These are phyloP conservation scores for Dionaea muscipula DNA, from an alignment of 179 eudicot genomes.

Conservation along the genomic window DNA sequence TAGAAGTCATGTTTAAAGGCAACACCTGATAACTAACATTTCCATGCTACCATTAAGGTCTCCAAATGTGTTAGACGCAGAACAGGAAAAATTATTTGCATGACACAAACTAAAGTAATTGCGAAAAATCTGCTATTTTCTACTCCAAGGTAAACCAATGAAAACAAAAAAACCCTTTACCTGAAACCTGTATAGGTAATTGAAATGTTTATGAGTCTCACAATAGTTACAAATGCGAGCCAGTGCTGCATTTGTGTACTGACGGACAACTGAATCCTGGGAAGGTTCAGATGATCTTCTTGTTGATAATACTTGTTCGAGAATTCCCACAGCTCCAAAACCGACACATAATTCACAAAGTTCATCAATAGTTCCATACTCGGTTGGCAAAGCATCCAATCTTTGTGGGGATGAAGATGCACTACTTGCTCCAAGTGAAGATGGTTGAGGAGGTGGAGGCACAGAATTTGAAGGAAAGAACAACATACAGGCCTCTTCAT, in stretches of 20 bases:
- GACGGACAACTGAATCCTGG: constrained; percentile 37
- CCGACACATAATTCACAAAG: constrained; percentile 73
- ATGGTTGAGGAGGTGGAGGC: constrained; percentile 76
- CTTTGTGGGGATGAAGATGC: constrained; percentile 88
- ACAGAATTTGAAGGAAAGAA: constrained; percentile 70
- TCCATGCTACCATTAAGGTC: too few relatives aligned
- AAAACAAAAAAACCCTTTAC: constrained; percentile 20
- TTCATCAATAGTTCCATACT: constrained; percentile 84
- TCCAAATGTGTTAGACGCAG: too few relatives aligned
- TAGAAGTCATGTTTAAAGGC: too few relatives aligned
- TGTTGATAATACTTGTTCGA: constrained; percentile 74
- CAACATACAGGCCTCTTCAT: constrained; percentile 67
- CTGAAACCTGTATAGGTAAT: constrained; percentile 80
- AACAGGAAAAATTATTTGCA: too few relatives aligned
- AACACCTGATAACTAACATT: too few relatives aligned
- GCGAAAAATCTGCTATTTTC: too few relatives aligned
- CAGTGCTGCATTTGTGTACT: constrained; percentile 64
- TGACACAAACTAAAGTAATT: too few relatives aligned
- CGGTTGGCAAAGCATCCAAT: constrained; percentile 70
- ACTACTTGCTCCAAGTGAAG: constrained; percentile 39
- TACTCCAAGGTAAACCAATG: not conserved
- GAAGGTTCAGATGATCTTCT: constrained; percentile 40
- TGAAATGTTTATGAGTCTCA: constrained; percentile 82
- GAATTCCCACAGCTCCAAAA: constrained; percentile 72
- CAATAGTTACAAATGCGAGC: constrained; percentile 76